Evolutionary conservation across 2,329 filamentous ascomycete species (phyloP), one percentile per base, ranked within the genome.

Genomic region (Scedosporium apiospermum): DNA sequence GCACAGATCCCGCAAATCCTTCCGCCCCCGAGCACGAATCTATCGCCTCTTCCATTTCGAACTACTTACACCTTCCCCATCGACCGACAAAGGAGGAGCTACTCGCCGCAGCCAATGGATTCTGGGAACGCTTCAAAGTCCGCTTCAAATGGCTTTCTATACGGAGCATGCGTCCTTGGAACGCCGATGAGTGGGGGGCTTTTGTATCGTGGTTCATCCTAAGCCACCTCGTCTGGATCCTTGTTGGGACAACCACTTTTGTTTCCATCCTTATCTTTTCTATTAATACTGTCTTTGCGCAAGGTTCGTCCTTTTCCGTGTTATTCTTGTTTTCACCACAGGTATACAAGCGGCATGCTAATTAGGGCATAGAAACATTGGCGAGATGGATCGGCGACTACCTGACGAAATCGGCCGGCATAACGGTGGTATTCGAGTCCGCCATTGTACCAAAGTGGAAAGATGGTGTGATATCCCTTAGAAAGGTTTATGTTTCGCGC

Each of bases 91-190:
- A 96, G 71, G 93, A 97, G 72, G 95, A 99, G 74, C 82, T 99
- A 30, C 80, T 99, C 42, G 89, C 90, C 21, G 93, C 95, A 4
- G 92, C 95, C 42, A 97, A 87, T 23, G 93, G 93, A 1, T 97
- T 98, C 73, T 95, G 91, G 87, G 88, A 96, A 65, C 85, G 95
- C 58, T 75, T 97, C 55, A 91, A 89, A 71, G 90, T 98, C 26
- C 88, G 92, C 49, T 96, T 98, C 78, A 99, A 99, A 75, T 99
- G 95, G 95, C 88, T 95, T 69, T 96, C 95, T 2, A 99, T 99
- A 69, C 83, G 93, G 71, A 96, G 93, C 72, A 90, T 90, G 73
- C 84, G 95, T 44, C 95, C 95, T 0, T 99, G 95, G 85, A 99
- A 96, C 73, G 84, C 88, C 23, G 95, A 99, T 73, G 95, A 99